Evolutionary conservation across 2,329 filamentous ascomycete genomes (phyloP).

Genomic region (Ophiocordyceps camponoti-floridani): DNA sequence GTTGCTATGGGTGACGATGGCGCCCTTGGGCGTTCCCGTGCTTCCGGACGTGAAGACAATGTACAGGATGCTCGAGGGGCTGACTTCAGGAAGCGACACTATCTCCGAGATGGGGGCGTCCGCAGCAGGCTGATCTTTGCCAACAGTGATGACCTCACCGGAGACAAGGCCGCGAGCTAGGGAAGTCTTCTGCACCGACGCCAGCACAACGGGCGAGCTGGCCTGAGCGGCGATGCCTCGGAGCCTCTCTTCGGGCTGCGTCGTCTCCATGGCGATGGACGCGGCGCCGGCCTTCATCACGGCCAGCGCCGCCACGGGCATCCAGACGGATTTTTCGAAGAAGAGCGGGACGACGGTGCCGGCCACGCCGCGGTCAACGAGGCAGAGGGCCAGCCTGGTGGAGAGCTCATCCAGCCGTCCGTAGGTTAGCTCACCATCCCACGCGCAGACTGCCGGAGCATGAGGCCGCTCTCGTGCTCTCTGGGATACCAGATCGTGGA

Average conservation of each 20-base stretch:
- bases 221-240: slow-evolving; percentile 2
- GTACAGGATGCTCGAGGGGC: slow-evolving; percentile 4
- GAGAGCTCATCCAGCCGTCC: slow-evolving; percentile 3
- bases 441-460: slow-evolving; percentile 8
- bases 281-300: slow-evolving; percentile 9
- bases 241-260: slow-evolving; percentile 2
- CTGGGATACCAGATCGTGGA: slow-evolving; percentile 5
- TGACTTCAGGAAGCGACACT: not conserved
- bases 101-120: not conserved
- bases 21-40: slow-evolving; percentile 9
- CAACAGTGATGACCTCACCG: not conserved
- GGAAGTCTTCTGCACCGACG: not conserved
- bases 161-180: not conserved
- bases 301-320: slow-evolving; percentile 7
- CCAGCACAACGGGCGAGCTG: slow-evolving; percentile 1
- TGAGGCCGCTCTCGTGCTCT: slow-evolving; percentile 4
- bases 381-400: slow-evolving; percentile 1
- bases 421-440: slow-evolving; percentile 9
- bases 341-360: slow-evolving; percentile 7
- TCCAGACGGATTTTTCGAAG: slow-evolving; percentile 10
- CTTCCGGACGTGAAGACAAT: slow-evolving; percentile 7
- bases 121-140: not conserved
- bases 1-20: slow-evolving; percentile 5
- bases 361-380: slow-evolving; percentile 1
- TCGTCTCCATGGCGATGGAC: slow-evolving; percentile 10